phyloP scores from a whole-genome alignment of 2,329 filamentous ascomycete species.

The Ophiostoma ulmi region DNA sequence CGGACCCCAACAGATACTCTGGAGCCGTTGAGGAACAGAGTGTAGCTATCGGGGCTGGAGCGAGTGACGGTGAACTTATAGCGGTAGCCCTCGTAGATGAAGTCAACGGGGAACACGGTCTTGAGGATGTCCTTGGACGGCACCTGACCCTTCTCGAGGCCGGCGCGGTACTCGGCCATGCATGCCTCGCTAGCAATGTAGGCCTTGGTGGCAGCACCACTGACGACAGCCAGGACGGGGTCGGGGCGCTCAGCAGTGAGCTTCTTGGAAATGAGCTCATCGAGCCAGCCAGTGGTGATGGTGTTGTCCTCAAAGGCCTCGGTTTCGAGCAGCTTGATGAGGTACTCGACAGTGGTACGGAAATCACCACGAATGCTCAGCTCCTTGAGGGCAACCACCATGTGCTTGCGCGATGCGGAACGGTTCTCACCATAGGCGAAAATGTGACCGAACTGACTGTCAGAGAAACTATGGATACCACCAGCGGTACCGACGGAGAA shows the following conservation, averaged over 20 bases:
- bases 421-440: conserved; percentile 98
- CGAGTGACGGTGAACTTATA: conserved; percentile 98
- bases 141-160: conserved; percentile 94
- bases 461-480: conserved; percentile 98
- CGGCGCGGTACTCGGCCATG: conserved; percentile 77
- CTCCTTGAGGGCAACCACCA: conserved; percentile 98
- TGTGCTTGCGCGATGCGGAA: conserved; percentile 93
- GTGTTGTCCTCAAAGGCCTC: conserved; percentile 98
- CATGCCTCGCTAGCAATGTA: conserved; percentile 90
- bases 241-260: conserved; percentile 94
- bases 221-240: conserved; percentile 86
- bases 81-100: conserved; percentile 93
- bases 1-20: conserved; percentile 92
- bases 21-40: conserved; percentile 97
- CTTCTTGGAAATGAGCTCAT: conserved; percentile 97
- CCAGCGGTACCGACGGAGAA: conserved; percentile 96
- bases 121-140: conserved; percentile 94
- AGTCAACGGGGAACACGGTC: conserved; percentile 95
- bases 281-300: conserved; percentile 97
- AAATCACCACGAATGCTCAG: conserved; percentile 99
- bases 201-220: conserved; percentile 90
- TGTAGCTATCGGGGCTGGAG: conserved; percentile 88
- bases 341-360: conserved; percentile 94
- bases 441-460: conserved; percentile 98
- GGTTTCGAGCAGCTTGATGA: conserved; percentile 97